Evolutionary conservation across 1,284 basidiomycete species (phyloP).

Genomic region (Rhodotorula mucilaginosa): DNA sequence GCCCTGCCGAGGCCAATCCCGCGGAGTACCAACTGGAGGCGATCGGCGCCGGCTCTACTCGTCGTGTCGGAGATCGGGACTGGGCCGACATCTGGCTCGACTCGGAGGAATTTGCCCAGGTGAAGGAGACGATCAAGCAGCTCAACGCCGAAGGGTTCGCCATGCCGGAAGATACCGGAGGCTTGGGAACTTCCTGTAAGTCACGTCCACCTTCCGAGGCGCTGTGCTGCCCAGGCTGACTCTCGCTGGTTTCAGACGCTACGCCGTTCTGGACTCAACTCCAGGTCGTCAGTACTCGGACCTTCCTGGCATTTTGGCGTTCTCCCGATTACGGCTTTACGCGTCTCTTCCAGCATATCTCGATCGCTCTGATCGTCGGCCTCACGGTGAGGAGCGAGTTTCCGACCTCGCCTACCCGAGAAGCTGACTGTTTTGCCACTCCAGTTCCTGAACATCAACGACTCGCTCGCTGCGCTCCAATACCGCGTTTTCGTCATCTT

Average conservation of each 20-base stretch:
- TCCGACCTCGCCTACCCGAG: conserved; percentile 46
- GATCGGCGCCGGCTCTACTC: conserved; percentile 48
- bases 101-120: conserved; percentile 46
- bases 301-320: conserved; percentile 75
- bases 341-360: conserved; percentile 49
- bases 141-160: conserved; percentile 54
- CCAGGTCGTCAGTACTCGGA: conserved; percentile 67
- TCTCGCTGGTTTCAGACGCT: conserved; percentile 48
- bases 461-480: conserved; percentile 69
- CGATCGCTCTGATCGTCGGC: conserved; percentile 72
- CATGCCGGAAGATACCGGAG: conserved; percentile 46
- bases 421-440: not conserved
- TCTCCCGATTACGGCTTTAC: conserved; percentile 64
- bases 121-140: conserved; percentile 50
- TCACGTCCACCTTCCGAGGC: not conserved
- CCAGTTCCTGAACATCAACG: conserved; percentile 68
- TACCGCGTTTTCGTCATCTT: conserved; percentile 63
- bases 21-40: conserved; percentile 47
- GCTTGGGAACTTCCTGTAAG: conserved; percentile 35
- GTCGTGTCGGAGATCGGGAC: conserved; percentile 46
- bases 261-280: conserved; percentile 78
- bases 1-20: conserved; percentile 37
- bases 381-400: conserved; percentile 54
- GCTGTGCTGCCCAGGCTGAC: not conserved
- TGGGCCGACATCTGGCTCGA: conserved; percentile 51